Percentiles rank a stretch among this genome's conserved stretches.
phyloP scores from a whole-genome alignment of 352 stramenopile species.

The Phytophthora quininea region DNA sequence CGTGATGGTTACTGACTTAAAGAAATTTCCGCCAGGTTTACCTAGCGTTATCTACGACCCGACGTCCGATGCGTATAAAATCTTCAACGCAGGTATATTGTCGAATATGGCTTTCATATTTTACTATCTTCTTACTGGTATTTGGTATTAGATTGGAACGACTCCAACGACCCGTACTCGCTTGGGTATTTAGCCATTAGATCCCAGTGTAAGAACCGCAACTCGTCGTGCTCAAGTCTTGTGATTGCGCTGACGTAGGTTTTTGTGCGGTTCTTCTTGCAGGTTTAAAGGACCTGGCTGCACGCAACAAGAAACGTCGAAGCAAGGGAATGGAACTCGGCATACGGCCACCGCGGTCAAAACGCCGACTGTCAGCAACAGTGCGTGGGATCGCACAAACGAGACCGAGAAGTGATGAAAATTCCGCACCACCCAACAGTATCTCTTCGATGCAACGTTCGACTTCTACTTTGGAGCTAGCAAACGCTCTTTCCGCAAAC shows the following conservation, averaged over 20 bases:
- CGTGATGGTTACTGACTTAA: conserved; percentile 15
- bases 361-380: conserved; percentile 23
- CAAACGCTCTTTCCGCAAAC: conserved; percentile 13
- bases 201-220: conserved; percentile 36
- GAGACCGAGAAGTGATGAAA: background rate
- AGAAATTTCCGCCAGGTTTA: conserved; percentile 43
- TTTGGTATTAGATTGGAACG: conserved; percentile 50
- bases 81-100: conserved; percentile 55
- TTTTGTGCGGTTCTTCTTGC: conserved; percentile 1
- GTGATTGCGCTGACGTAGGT: conserved; percentile 9
- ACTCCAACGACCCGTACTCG: conserved; percentile 61
- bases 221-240: background rate
- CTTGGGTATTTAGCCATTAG: conserved; percentile 58
- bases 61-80: conserved; percentile 64
- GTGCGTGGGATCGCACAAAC: conserved; percentile 3
- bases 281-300: conserved; percentile 22
- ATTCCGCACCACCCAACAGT: background rate
- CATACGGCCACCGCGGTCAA: conserved; percentile 23
- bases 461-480: background rate
- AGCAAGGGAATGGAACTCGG: conserved; percentile 13
- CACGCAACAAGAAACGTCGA: conserved; percentile 28
- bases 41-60: conserved; percentile 60
- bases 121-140: conserved; percentile 1
- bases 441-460: too few species aligned
- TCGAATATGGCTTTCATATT: too few species aligned